phyloP scores from a whole-genome alignment of 129 eudicot genomes.

The Flaveria ramosissima region DNA sequence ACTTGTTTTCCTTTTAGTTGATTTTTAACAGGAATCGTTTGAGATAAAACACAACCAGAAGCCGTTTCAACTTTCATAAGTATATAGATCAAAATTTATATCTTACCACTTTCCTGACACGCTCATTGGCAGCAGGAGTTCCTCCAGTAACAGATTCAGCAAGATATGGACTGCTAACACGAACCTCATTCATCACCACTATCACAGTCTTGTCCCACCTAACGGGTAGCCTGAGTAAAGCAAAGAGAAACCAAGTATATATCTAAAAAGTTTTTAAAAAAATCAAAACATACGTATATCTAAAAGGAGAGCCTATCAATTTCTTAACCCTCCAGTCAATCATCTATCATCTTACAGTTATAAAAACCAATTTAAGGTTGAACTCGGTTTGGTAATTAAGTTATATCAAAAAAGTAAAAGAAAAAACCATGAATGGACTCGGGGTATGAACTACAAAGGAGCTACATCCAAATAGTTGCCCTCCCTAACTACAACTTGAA shows the following conservation, averaged over 20 bases:
- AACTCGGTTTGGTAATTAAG: too few species aligned
- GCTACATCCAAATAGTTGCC: background rate
- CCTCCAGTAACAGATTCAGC: constrained; percentile 95
- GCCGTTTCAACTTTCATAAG: background rate
- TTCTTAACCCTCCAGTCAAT: background rate
- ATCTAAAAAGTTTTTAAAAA: background rate
- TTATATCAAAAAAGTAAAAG: background rate
- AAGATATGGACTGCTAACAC: constrained; percentile 93
- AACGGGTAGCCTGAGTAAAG: constrained; percentile 75
- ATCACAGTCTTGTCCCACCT: constrained; percentile 95
- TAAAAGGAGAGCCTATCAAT: background rate
- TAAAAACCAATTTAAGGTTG: background rate
- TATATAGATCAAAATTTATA: background rate
- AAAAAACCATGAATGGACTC: background rate
- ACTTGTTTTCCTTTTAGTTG: background rate
- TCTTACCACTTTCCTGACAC: constrained; percentile 98
- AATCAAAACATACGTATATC: constrained; percentile 6
- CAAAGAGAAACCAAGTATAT: background rate
- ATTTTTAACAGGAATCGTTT: background rate
- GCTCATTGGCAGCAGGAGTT: constrained; percentile 94
- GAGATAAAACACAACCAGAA: constrained; percentile 5
- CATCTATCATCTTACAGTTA: constrained; percentile 2
- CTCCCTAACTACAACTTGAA: background rate
- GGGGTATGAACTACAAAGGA: background rate
- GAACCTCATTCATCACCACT: constrained; percentile 96